Evolutionary conservation across 257 asterid genomes (phyloP).

Genomic region (Solanum pinnatisectum): DNA sequence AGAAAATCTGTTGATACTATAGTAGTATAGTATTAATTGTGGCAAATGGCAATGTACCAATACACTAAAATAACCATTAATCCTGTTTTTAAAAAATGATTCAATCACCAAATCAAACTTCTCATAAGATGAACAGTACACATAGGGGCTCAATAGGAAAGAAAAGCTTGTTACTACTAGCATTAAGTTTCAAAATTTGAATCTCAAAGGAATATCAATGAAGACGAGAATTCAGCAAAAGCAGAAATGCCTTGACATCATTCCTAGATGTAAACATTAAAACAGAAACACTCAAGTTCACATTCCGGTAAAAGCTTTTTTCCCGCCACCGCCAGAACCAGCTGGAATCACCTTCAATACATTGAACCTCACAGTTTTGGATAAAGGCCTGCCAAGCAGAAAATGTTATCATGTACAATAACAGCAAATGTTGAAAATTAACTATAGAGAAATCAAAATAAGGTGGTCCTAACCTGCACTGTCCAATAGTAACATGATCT

Average conservation of each 20-base stretch:
- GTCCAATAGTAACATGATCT: slow-evolving; percentile 35
- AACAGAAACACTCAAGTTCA: not conserved
- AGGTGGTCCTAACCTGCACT: slow-evolving; percentile 22
- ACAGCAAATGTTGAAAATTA: not conserved
- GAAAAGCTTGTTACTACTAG: not conserved
- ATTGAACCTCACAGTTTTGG: slow-evolving; percentile 34
- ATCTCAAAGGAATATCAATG: not conserved
- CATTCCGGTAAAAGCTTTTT: slow-evolving; percentile 7
- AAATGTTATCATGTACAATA: not conserved
- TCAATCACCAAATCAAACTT: not conserved
- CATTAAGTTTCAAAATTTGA: not conserved
- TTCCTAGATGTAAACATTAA: not conserved
- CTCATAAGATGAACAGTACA: not conserved
- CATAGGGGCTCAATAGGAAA: not conserved
- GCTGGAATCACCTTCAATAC: slow-evolving; percentile 40
- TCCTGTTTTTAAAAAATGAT: not conserved
- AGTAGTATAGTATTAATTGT: not conserved
- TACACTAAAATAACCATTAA: not conserved
- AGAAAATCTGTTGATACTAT: not conserved
- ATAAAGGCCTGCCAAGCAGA: slow-evolving; percentile 24
- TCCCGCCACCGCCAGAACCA: slow-evolving; percentile 27
- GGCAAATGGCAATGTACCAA: not conserved
- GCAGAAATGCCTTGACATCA: not conserved
- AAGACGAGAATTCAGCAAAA: not conserved
- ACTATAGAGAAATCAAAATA: not conserved